Conservation (phyloP, 257 asterid genomes). For the Asclepias syriaca region DNA sequence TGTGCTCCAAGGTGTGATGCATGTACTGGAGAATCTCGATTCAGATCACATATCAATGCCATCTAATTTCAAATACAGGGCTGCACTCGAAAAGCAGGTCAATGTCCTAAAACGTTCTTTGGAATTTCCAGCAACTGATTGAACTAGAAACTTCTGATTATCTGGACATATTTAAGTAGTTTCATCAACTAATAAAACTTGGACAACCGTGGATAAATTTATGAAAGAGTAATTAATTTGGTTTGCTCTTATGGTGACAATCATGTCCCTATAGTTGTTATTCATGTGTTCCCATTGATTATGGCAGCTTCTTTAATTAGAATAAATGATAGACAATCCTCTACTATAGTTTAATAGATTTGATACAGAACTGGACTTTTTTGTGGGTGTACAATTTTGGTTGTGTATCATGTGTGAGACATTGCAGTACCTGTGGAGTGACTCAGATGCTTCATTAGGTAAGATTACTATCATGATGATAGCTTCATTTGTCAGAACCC, state of each 20-base stretch:
- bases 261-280: background rate
- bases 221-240: background rate
- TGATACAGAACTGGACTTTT: background rate
- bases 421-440: background rate
- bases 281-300: background rate
- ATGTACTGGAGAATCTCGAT: conserved; percentile 68
- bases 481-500: background rate
- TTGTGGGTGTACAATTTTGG: background rate
- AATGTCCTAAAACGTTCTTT: conserved; percentile 8
- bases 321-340: background rate
- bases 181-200: background rate
- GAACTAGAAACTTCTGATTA: background rate
- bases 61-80: conserved; percentile 74
- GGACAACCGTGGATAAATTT: background rate
- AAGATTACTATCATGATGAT: background rate
- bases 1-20: conserved; percentile 71
- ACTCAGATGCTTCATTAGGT: background rate
- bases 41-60: conserved; percentile 68
- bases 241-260: background rate
- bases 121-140: conserved; percentile 16
- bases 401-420: background rate
- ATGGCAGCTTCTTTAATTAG: background rate
- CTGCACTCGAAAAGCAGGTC: conserved; percentile 96
- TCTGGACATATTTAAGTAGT: background rate
- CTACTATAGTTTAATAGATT: background rate